Percentiles rank a stretch among this genome's conserved stretches.
These are phyloP conservation scores for Collariella sp. DNA, from an alignment of 495 filamentous ascomycete species.

Conservation along the genomic window DNA sequence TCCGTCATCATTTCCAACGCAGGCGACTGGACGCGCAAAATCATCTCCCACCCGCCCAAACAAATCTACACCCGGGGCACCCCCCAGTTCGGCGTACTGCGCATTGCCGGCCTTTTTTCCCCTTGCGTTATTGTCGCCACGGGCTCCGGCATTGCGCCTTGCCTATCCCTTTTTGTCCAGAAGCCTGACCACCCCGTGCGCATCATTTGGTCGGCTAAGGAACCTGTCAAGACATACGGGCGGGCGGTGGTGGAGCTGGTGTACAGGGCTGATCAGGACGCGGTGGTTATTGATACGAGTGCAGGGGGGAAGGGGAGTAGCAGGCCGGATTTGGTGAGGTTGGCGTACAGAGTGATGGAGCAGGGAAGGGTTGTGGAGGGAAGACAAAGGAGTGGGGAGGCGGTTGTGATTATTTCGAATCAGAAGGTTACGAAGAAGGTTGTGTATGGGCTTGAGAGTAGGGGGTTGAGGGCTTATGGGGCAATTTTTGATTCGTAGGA, in stretches of 20 bases:
- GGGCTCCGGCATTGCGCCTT: constrained; percentile 73
- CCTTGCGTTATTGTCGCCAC: constrained; percentile 69
- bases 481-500: constrained; percentile 73
- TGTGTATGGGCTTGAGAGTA: constrained; percentile 62
- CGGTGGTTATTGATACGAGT: constrained; percentile 44
- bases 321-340: constrained; percentile 45
- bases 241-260: constrained; percentile 36
- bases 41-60: constrained; percentile 52
- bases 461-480: constrained; percentile 64
- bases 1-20: constrained; percentile 68
- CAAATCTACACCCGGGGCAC: constrained; percentile 49
- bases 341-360: constrained; percentile 49
- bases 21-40: constrained; percentile 71
- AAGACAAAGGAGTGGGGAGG: constrained; percentile 51
- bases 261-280: constrained; percentile 36
- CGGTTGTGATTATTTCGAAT: constrained; percentile 70
- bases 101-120: constrained; percentile 60
- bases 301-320: constrained; percentile 19
- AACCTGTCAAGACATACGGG: constrained; percentile 40
- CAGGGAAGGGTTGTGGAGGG: constrained; percentile 46
- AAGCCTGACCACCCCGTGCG: constrained; percentile 33
- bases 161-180: constrained; percentile 43
- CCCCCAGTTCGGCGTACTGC: constrained; percentile 60
- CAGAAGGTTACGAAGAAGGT: constrained; percentile 60
- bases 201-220: constrained; percentile 44